These are phyloP conservation scores for Syncephalastrum contaminatum DNA, from an alignment of 371 early-diverging fungal genomes.

Conservation along the genomic window DNA sequence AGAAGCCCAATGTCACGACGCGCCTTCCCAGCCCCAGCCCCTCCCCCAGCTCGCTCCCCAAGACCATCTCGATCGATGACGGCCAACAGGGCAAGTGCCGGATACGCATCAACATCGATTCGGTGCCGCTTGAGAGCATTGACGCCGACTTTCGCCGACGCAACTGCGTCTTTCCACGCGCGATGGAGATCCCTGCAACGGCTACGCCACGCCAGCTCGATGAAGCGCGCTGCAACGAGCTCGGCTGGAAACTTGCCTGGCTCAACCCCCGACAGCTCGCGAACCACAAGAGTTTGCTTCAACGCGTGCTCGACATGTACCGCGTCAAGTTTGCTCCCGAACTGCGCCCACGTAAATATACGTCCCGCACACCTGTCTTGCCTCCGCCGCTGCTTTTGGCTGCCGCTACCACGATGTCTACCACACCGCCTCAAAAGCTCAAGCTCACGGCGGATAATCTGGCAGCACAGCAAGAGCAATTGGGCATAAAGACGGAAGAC, in stretches of 20 bases:
- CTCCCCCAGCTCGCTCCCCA: constrained; percentile 8
- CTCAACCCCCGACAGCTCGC: constrained; percentile 48
- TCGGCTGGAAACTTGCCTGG: constrained; percentile 57
- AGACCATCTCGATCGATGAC: constrained; percentile 24
- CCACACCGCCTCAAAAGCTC: constrained; percentile 20
- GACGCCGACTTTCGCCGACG: constrained; percentile 36
- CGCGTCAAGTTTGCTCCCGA: constrained; percentile 39
- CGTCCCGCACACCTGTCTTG: constrained; percentile 34
- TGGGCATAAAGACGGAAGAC: background rate
- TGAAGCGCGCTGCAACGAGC: constrained; percentile 46
- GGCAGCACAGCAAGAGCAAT: constrained; percentile 18
- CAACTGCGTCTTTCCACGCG: constrained; percentile 51
- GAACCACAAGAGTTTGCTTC: constrained; percentile 43
- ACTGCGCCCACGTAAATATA: constrained; percentile 37
- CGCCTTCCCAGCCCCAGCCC: background rate
- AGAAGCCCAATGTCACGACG: constrained; percentile 1
- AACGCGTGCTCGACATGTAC: constrained; percentile 45
- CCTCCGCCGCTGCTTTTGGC: constrained; percentile 19
- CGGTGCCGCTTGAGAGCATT: constrained; percentile 36
- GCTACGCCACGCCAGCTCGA: constrained; percentile 35
- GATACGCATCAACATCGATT: constrained; percentile 46
- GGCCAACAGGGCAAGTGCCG: constrained; percentile 28
- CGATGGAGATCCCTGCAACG: constrained; percentile 27
- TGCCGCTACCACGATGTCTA: constrained; percentile 16
- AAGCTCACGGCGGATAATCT: constrained; percentile 14